These are phyloP conservation scores for Hymenoscyphus fraxineus DNA, from an alignment of 2,329 filamentous ascomycete species.

Conservation along the genomic window DNA sequence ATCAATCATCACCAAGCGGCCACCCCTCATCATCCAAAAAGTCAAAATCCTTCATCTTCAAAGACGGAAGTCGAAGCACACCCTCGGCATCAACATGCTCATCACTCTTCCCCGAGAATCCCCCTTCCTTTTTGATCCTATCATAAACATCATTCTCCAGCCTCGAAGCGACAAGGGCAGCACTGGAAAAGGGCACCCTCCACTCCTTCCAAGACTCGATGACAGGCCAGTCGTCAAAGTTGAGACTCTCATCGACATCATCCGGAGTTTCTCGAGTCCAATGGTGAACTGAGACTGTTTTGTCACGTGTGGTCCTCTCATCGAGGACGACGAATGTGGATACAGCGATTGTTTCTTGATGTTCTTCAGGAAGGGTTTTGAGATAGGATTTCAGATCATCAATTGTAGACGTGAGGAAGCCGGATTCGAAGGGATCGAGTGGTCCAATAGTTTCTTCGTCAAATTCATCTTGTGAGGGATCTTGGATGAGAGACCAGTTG, in stretches of 20 bases:
- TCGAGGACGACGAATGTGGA: slow-evolving; percentile 1
- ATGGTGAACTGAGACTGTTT: slow-evolving; percentile 1
- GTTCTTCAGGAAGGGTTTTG: background rate
- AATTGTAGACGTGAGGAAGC: background rate
- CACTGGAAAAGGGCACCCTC: slow-evolving; percentile 3
- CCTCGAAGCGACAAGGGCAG: background rate
- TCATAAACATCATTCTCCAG: slow-evolving; percentile 1
- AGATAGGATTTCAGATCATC: background rate
- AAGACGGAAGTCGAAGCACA: slow-evolving; percentile 3
- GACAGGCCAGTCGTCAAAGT: background rate
- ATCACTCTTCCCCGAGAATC: slow-evolving; percentile 3
- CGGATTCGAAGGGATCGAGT: background rate
- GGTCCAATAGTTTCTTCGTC: slow-evolving; percentile 1
- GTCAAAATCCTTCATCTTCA: slow-evolving; percentile 7
- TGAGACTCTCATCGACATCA: background rate
- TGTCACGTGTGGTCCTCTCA: slow-evolving; percentile 2
- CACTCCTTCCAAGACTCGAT: slow-evolving; percentile 6
- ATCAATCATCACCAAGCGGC: slow-evolving; percentile 2
- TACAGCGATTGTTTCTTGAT: background rate
- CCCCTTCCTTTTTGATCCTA: background rate
- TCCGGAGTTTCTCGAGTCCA: slow-evolving; percentile 1
- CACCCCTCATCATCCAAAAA: slow-evolving; percentile 7
- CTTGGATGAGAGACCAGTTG: slow-evolving; percentile 2
- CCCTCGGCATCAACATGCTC: slow-evolving; percentile 2
- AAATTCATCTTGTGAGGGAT: slow-evolving; percentile 2